Conservation (phyloP, 2,329 filamentous ascomycete species). For the Paecilomyces sp. region DNA sequence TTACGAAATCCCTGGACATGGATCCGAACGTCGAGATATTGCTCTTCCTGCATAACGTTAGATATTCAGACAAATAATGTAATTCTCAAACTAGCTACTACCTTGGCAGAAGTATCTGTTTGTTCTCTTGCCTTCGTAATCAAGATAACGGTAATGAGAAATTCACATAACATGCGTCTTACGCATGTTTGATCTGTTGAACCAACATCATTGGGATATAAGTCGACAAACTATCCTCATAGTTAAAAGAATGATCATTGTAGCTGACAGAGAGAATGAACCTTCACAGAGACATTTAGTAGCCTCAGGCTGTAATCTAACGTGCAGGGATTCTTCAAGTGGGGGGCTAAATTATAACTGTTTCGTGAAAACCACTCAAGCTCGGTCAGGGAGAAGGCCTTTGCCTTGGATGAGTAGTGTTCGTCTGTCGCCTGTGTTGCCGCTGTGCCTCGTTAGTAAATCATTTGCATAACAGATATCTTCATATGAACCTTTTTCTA, state of each 20-base stretch:
- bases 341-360: conserved; percentile 69
- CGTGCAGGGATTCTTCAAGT: conserved; percentile 53
- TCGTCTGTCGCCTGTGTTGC: conserved; percentile 39
- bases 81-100: conserved; percentile 12
- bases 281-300: conserved; percentile 37
- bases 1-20: conserved; percentile 55
- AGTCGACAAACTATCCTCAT: conserved; percentile 31
- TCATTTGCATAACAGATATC: neutral
- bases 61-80: neutral
- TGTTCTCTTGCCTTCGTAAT: conserved; percentile 43
- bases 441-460: conserved; percentile 31
- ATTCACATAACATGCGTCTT: conserved; percentile 63
- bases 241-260: too few species aligned
- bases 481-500: conserved; percentile 41
- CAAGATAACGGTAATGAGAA: conserved; percentile 48
- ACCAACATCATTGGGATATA: conserved; percentile 20
- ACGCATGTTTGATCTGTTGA: conserved; percentile 36
- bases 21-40: conserved; percentile 55
- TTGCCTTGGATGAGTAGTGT: conserved; percentile 36
- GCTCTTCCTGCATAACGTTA: conserved; percentile 40
- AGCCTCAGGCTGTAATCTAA: conserved; percentile 51
- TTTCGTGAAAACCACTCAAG: conserved; percentile 80
- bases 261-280: conserved; percentile 7
- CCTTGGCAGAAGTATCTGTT: conserved; percentile 32
- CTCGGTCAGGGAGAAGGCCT: conserved; percentile 56